A percentile compares a stretch with the other conserved stretches of the same genome.
phyloP scores from a whole-genome alignment of 2,329 filamentous ascomycete genomes.

The Venturiaceae sp. region DNA sequence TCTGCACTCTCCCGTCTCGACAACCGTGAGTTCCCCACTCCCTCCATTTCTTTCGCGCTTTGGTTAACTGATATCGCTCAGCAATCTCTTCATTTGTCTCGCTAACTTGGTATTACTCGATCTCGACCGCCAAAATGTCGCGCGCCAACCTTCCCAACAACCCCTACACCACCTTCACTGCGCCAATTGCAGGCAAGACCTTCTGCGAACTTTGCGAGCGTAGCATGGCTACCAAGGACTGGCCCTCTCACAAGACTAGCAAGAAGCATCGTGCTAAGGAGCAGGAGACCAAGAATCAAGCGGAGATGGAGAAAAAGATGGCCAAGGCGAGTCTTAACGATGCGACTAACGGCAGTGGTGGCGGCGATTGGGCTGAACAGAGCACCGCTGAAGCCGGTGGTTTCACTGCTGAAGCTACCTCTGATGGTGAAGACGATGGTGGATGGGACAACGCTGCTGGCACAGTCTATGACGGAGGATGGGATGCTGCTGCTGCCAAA shows the following conservation, averaged over 20 bases:
- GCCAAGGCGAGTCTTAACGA: too few relatives aligned
- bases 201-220: not conserved
- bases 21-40: not conserved
- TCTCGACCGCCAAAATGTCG: not conserved
- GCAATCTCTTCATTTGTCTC: not conserved
- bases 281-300: not conserved
- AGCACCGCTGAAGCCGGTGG: not conserved
- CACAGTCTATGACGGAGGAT: too few relatives aligned
- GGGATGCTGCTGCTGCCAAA: slow-evolving; percentile 10
- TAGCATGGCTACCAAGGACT: not conserved
- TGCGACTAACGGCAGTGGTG: not conserved
- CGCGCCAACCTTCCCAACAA: not conserved
- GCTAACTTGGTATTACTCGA: not conserved
- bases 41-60: not conserved
- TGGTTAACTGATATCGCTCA: not conserved
- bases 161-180: not conserved
- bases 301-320: not conserved
- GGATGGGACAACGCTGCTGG: slow-evolving; percentile 11
- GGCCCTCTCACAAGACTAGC: not conserved
- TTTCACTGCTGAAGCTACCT: slow-evolving; percentile 8
- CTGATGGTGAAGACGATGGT: slow-evolving; percentile 10
- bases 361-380: not conserved
- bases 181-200: not conserved
- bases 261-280: not conserved
- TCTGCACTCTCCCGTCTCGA: not conserved